Conservation (phyloP, 805 yeast species). For the Starmerella floris region DNA sequence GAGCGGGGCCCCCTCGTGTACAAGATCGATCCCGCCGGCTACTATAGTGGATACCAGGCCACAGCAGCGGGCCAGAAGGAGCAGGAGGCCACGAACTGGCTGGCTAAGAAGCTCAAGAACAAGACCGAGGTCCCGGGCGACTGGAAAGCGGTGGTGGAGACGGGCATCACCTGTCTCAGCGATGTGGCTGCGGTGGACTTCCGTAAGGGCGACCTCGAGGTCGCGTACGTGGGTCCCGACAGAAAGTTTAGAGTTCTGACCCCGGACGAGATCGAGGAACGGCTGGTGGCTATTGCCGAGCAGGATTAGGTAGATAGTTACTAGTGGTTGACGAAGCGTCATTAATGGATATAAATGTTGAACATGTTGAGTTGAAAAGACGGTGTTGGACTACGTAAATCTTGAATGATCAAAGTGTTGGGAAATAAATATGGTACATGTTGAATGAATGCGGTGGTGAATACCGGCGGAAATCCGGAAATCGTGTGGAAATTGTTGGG, state of each 20-base stretch:
- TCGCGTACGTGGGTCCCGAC: slow-evolving; percentile 68
- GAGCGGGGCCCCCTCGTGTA: slow-evolving; percentile 78
- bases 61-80: slow-evolving; percentile 94
- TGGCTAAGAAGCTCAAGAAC: slow-evolving; percentile 81
- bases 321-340: not conserved
- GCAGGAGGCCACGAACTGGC: slow-evolving; percentile 80
- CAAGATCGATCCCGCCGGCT: slow-evolving; percentile 97
- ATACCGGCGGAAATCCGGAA: too few relatives aligned
- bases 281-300: slow-evolving; percentile 89
- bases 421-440: not conserved
- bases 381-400: not conserved
- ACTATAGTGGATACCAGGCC: slow-evolving; percentile 80
- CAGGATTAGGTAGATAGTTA: slow-evolving; percentile 73
- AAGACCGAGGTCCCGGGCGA: slow-evolving; percentile 58
- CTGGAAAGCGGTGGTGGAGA: slow-evolving; percentile 81
- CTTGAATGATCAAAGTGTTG: too few relatives aligned
- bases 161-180: slow-evolving; percentile 74
- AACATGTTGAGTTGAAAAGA: too few relatives aligned
- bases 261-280: slow-evolving; percentile 84
- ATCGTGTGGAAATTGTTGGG: too few relatives aligned
- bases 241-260: slow-evolving; percentile 55
- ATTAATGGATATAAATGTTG: not conserved
- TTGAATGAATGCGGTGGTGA: too few relatives aligned
- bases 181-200: slow-evolving; percentile 85
- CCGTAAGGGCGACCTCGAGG: slow-evolving; percentile 82